A percentile compares a stretch with the other conserved stretches of the same genome.
phyloP scores from a whole-genome alignment of 345 rosid species.

The Melaleuca alternifolia region DNA sequence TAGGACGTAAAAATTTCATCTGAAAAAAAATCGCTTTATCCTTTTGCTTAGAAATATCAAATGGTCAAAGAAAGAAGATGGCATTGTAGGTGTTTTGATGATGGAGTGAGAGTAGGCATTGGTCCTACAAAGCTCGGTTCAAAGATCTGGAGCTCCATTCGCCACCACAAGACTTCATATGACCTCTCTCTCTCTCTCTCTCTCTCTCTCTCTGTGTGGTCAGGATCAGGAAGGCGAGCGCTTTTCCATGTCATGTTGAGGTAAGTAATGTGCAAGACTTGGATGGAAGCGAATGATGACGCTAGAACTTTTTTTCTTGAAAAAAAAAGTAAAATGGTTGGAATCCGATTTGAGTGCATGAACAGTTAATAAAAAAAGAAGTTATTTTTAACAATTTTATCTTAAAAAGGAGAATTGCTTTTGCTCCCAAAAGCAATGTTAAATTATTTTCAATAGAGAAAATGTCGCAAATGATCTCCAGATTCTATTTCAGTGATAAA shows the following conservation, averaged over 20 bases:
- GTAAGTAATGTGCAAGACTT: background rate
- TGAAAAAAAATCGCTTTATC: background rate
- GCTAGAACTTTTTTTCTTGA: background rate
- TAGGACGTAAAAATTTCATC: background rate
- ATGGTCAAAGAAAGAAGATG: background rate
- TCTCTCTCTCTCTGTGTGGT: too few species aligned
- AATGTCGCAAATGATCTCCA: accelerated
- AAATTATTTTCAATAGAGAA: background rate
- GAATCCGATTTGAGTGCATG: background rate
- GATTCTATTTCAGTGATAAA: background rate
- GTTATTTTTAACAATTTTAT: background rate
- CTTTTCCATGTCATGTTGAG: too few species aligned
- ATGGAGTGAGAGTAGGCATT: background rate
- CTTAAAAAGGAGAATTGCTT: background rate
- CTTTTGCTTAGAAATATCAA: background rate
- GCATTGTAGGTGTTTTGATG: background rate
- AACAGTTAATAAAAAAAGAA: background rate
- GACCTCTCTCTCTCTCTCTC: background rate
- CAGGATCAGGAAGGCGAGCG: background rate
- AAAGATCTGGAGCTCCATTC: background rate
- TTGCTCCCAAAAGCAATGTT: background rate
- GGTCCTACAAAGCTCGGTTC: background rate
- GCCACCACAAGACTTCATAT: background rate
- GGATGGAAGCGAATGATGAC: background rate
- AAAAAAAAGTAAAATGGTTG: background rate